Conservation (phyloP, 73 alveolate species). For the Paramecium octaurelia region DNA sequence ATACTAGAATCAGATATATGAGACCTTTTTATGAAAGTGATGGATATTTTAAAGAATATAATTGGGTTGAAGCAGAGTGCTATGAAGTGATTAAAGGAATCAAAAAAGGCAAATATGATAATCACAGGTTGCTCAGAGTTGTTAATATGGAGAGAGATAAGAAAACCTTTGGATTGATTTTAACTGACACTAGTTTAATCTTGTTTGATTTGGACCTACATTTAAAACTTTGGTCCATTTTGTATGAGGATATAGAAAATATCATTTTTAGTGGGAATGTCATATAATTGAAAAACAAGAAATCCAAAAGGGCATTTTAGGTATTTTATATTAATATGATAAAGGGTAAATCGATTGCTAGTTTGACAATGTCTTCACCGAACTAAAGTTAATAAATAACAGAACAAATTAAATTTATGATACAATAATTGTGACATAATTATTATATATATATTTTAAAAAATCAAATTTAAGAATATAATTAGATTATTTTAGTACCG, state of each 20-base stretch:
- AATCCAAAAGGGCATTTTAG: neutral
- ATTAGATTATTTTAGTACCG: neutral
- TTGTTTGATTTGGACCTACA: neutral
- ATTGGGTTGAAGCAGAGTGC: slow-evolving; percentile 58
- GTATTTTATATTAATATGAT: neutral
- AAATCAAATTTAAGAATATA: neutral
- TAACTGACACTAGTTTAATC: neutral
- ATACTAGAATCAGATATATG: slow-evolving; percentile 84
- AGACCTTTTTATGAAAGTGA: slow-evolving; percentile 84
- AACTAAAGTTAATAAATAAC: neutral
- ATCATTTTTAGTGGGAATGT: neutral
- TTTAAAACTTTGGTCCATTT: neutral
- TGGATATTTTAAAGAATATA: neutral
- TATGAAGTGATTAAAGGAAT: slow-evolving; percentile 17
- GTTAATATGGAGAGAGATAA: neutral
- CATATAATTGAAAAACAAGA: neutral
- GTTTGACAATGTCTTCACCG: neutral
- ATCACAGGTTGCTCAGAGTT: neutral
- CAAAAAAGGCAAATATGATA: neutral
- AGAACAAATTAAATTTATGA: neutral
- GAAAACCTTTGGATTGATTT: neutral
- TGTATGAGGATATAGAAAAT: neutral
- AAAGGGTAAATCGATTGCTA: neutral
- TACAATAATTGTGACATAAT: neutral
- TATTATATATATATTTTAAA: neutral